Base-by-base conservation (phyloP, 2,329 filamentous ascomycete species). In the Pleomassaria siparia region DNA sequence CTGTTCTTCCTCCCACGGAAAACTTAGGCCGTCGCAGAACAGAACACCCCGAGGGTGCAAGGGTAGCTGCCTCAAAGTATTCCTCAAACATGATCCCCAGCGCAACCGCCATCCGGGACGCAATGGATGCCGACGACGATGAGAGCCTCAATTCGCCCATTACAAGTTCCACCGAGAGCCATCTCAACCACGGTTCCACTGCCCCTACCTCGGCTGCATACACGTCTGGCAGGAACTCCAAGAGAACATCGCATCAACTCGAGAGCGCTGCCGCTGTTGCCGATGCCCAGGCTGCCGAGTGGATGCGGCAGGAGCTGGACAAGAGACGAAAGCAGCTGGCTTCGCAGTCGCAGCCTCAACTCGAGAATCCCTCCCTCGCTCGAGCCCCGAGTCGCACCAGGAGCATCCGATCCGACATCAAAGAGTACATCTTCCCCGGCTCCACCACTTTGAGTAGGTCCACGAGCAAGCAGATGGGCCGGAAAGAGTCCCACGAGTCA, bases 291-390 rank as follows among this genome's bases (percentile, higher is more conserved):
- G 67, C 73, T 30, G 62, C 67, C 2, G 73, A 75, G 30, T 74
- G 73, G 73, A 75, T 76, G 72, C 69, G 67, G 13, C 57, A 63
- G 28, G 72, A 76, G 50, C 55, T 72, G 25, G 74, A 74, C 43
- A 76, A 70, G 56, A 63, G 69, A 39, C 58, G 56, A 21, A 56
- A 59, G 16, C 54, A 62, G 13, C 47, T 57, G 7, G 47, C 50
- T 10, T 51, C 56, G 1, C 56, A 65, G 11, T 53, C 60, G 18
- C 58, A 58, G 20, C 45, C 54, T 21, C 58, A 58, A 20, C 45
- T 53, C 18, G 54, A 55, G 22, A 51, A 53, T 11, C 51, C 57
- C 15, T 47, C 58, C 2, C 53, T 62, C n/a, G 53, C 56, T 37
- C 64, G 63, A n/a, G 55, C 66, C 9, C 64, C 64, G 9, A 73